Conservation (phyloP, 805 yeast species). For the Schizosaccharomyces cryophilus region DNA sequence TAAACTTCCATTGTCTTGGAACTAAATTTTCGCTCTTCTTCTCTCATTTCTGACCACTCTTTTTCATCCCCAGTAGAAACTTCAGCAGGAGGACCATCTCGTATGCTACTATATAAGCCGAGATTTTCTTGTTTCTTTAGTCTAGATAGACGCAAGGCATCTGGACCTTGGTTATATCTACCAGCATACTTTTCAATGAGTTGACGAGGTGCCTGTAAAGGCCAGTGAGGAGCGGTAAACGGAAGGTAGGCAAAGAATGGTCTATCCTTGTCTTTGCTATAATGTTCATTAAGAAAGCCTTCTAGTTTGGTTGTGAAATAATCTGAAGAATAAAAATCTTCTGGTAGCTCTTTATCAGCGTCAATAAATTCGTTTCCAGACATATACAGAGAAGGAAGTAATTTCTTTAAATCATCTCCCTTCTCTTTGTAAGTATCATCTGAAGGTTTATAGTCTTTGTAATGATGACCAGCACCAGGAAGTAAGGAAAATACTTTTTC, state of each 20-base stretch:
- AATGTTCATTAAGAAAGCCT: background rate
- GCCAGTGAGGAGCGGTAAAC: conserved; percentile 47
- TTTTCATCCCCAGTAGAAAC: background rate
- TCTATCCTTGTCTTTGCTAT: too few species aligned
- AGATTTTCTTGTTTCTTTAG: background rate
- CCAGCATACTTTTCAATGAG: conserved; percentile 20
- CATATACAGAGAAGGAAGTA: background rate
- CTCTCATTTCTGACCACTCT: background rate
- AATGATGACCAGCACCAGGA: conserved; percentile 37
- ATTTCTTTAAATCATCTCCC: background rate
- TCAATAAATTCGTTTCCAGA: background rate
- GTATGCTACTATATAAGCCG: background rate
- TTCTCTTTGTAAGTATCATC: conserved; percentile 10
- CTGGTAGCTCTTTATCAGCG: background rate
- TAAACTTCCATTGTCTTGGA: conserved; percentile 28
- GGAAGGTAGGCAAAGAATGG: conserved; percentile 27
- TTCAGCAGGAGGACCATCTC: background rate
- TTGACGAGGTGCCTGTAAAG: conserved; percentile 32
- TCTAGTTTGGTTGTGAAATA: background rate
- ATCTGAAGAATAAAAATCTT: background rate
- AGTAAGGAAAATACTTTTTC: conserved; percentile 25
- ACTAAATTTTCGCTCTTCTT: conserved; percentile 19
- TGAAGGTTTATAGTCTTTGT: conserved; percentile 20
- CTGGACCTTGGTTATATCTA: background rate
- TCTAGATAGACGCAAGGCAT: background rate